phyloP scores from a whole-genome alignment of 2,329 filamentous ascomycete species.

The Chaetomiaceae sp. region DNA sequence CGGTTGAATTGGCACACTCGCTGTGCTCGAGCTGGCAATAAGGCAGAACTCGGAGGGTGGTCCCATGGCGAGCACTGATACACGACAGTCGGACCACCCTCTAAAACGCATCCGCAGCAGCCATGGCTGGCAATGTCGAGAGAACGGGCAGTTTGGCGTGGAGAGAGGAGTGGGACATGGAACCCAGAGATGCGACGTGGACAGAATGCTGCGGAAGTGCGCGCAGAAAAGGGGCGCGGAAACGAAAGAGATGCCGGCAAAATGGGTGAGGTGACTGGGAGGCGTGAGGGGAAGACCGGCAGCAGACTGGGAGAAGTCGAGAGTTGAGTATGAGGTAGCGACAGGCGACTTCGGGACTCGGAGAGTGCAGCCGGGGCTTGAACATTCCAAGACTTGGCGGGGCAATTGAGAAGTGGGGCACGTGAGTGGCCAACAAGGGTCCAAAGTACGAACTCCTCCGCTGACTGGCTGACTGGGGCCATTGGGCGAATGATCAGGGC shows the following conservation, averaged over 20 bases:
- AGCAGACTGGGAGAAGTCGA: neutral
- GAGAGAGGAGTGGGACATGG: conserved; percentile 15
- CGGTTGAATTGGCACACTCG: neutral
- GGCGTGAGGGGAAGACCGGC: conserved; percentile 6
- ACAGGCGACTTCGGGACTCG: conserved; percentile 1
- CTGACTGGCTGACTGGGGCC: too few species aligned
- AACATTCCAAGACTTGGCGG: neutral
- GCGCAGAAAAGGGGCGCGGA: neutral
- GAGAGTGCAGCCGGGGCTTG: neutral
- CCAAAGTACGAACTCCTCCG: too few species aligned
- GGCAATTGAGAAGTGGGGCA: conserved; percentile 21
- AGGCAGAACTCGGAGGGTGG: conserved; percentile 48
- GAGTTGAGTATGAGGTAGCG: neutral
- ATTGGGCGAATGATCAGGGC: too few species aligned
- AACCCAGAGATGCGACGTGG: neutral
- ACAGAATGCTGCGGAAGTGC: neutral
- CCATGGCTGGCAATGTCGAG: conserved; percentile 37
- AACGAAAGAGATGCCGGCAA: neutral
- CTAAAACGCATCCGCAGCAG: conserved; percentile 46
- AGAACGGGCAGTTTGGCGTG: conserved; percentile 12
- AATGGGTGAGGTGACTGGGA: neutral
- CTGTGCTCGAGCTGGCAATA: conserved; percentile 24
- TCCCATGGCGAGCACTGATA: conserved; percentile 48
- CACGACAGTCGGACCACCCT: conserved; percentile 48
- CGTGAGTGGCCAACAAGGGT: conserved; percentile 12